Conservation (phyloP, 169 alveolate species). For the Besnoitia besnoiti region DNA sequence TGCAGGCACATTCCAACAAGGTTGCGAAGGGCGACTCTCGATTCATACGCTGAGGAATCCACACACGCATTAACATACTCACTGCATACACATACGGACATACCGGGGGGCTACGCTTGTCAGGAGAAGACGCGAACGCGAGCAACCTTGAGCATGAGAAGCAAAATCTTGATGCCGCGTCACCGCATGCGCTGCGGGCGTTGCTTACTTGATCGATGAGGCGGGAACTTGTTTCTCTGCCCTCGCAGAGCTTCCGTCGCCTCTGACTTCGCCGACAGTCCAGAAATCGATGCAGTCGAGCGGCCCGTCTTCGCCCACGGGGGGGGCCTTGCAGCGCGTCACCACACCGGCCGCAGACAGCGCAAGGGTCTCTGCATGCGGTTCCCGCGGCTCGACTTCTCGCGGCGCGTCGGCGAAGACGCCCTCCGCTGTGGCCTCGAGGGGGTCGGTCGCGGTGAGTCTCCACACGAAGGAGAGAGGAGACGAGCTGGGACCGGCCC, state of each 20-base stretch:
- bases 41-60: no score
- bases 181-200: no score
- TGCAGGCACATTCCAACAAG: no score
- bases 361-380: not conserved
- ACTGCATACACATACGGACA: no score
- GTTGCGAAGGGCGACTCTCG: no score
- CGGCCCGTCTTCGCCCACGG: constrained; percentile 1
- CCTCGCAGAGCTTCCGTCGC: not conserved
- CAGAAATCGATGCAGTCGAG: constrained; percentile 15
- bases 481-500: not conserved
- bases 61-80: no score
- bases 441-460: constrained; percentile 45
- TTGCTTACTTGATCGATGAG: not conserved
- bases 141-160: no score
- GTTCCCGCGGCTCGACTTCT: not conserved
- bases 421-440: not conserved
- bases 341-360: not conserved
- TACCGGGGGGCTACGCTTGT: no score
- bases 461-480: constrained; percentile 39
- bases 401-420: not conserved
- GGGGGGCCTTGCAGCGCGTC: not conserved
- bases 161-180: no score
- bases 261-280: not conserved
- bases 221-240: not conserved
- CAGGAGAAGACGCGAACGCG: no score